Conservation (phyloP, 192 early-diverging fungal species). For the Spizellomyces sp. region DNA sequence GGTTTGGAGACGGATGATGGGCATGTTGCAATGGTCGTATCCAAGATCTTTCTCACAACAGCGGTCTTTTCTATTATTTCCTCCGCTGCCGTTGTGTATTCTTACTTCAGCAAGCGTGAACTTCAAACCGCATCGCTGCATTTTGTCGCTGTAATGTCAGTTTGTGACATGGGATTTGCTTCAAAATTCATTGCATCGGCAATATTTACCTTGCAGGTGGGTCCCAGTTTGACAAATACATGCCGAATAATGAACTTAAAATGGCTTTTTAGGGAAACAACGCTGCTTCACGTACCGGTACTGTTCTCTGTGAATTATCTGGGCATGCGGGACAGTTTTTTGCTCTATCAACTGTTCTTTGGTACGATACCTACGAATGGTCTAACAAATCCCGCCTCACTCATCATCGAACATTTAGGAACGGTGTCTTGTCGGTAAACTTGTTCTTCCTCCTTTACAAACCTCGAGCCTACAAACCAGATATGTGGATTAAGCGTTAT, state of each 20-base stretch:
- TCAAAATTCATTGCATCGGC: constrained; percentile 8
- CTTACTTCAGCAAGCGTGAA: constrained; percentile 2
- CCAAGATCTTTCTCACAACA: constrained; percentile 9
- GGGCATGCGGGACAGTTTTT: constrained; percentile 24
- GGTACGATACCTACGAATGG: not conserved
- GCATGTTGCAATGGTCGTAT: too few relatives aligned
- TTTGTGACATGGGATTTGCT: constrained; percentile 21
- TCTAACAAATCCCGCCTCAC: too few relatives aligned
- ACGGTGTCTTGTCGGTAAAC: constrained; percentile 22
- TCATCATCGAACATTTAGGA: not conserved
- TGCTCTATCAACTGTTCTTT: constrained; percentile 16
- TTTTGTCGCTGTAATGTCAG: constrained; percentile 18
- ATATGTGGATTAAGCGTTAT: not conserved
- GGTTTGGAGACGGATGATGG: too few relatives aligned
- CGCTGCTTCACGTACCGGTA: not conserved
- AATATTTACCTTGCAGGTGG: not conserved
- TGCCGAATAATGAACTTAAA: too few relatives aligned
- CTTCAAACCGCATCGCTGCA: constrained; percentile 14
- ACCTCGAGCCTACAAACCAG: constrained; percentile 13
- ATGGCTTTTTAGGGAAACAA: not conserved
- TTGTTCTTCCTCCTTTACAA: constrained; percentile 13
- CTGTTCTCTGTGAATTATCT: constrained; percentile 4
- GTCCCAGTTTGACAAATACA: not conserved
- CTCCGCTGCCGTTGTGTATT: constrained; percentile 8
- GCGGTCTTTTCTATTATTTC: not conserved